Evolutionary conservation across 805 yeast species (phyloP).

Genomic region (Ogataea siamensis): DNA sequence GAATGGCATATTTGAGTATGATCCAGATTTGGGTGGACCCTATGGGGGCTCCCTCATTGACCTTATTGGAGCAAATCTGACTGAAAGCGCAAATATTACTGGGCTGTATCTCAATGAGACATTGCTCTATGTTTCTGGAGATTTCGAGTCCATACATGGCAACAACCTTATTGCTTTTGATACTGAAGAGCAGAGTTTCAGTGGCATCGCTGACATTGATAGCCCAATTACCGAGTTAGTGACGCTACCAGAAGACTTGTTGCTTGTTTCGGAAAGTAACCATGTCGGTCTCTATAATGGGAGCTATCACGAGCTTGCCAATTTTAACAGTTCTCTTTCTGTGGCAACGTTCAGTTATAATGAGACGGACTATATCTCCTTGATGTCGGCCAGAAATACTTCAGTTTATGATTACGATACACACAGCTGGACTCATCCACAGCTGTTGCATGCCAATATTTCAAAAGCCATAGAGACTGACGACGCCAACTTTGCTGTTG

Average conservation of each 20-base stretch:
- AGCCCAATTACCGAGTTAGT: constrained; percentile 38
- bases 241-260: constrained; percentile 34
- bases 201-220: constrained; percentile 14
- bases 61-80: constrained; percentile 35
- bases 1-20: constrained; percentile 83
- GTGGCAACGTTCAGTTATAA: constrained; percentile 33
- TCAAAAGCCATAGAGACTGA: constrained; percentile 24
- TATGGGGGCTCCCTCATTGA: constrained; percentile 52
- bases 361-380: constrained; percentile 41
- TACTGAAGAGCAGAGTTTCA: constrained; percentile 13
- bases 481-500: constrained; percentile 21
- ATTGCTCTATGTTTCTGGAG: constrained; percentile 48
- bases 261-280: constrained; percentile 41
- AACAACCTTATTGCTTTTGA: constrained; percentile 37
- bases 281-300: constrained; percentile 32
- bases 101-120: constrained; percentile 34
- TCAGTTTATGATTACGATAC: constrained; percentile 24
- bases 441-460: constrained; percentile 32
- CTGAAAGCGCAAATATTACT: constrained; percentile 40
- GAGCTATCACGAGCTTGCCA: constrained; percentile 36
- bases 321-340: constrained; percentile 32
- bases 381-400: constrained; percentile 30
- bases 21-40: constrained; percentile 37
- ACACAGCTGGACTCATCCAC: constrained; percentile 36
- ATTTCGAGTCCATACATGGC: constrained; percentile 38